Evolutionary conservation across 2,329 filamentous ascomycete species (phyloP), one percentile per base, ranked within the genome.

Genomic region (Allantophomopsis lycopodina): DNA sequence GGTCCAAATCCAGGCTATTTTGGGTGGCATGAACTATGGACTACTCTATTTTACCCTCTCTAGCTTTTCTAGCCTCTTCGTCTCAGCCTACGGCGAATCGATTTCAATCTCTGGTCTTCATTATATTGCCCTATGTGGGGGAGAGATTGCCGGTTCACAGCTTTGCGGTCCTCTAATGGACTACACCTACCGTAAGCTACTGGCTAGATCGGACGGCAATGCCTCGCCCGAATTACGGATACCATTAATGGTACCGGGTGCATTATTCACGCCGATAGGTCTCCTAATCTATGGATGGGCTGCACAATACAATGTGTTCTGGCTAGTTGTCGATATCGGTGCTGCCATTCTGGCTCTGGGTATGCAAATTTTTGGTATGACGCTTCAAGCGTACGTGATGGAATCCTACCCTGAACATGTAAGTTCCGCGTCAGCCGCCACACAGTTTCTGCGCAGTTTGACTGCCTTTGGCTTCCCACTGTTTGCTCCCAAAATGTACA

Each of bases 221-320:
- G 44, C 49, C 66, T 74, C 15, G 59, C 77, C 78, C 0, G 78
- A 83, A 46, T 75, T 71, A 48, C 70, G 77, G 11, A 60, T 78
- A 0, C 76, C 75, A 0, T 57, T 78, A 0, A 69, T 76, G 55
- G 48, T 72, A 12, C 59, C 70, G 0, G 69, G 68, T 0, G 65
- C 65, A 0, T 34, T 79, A 0, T 42, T 77, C 2, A 39, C 75
- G 0, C 74, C 73, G 0, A 55, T 77, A 8, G 65, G 66, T 1
- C 57, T 76, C 0, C 62, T 75, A 40, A 60, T 68, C 48, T 76
- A 75, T 49, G 72, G 73, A 28, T 77, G 73, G 72, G 60, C 63
- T 0, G 70, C 69, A 0, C 59, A 73, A 35, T 59, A 63, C 30
- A 48, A 61, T 3, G 54, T 60, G 0, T 64, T 68, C 48, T 76